phyloP scores from a whole-genome alignment of 2,329 filamentous ascomycete species.

The Seiridium unicorne region DNA sequence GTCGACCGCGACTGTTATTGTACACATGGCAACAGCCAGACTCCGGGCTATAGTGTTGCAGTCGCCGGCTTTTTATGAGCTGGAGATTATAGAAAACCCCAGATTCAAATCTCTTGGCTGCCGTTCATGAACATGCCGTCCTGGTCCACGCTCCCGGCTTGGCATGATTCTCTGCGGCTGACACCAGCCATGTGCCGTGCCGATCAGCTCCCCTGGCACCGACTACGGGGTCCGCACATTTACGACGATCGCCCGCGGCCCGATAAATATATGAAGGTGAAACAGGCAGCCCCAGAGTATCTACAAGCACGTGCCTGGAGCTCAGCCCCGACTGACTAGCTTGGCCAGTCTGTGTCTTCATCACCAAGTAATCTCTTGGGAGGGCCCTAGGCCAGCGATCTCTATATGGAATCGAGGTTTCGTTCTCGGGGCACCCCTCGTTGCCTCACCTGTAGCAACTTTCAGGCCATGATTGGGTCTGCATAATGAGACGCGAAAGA shows the following conservation, averaged over 20 bases:
- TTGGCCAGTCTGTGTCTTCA: not conserved
- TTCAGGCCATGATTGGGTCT: not conserved
- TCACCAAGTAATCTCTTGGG: too few relatives aligned
- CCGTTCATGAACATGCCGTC: not conserved
- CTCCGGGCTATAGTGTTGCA: too few relatives aligned
- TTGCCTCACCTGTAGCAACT: not conserved
- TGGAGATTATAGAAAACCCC: too few relatives aligned
- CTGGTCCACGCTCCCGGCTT: constrained; percentile 2
- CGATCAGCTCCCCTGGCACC: not conserved
- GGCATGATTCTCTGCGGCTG: not conserved
- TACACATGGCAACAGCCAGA: too few relatives aligned
- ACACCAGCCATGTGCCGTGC: too few relatives aligned
- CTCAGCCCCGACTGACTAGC: not conserved
- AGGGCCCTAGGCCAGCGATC: too few relatives aligned
- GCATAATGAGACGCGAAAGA: constrained; percentile 1
- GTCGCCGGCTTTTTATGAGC: too few relatives aligned
- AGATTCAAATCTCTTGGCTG: not conserved
- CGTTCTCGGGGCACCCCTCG: not conserved
- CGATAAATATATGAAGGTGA: not conserved
- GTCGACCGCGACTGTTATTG: too few relatives aligned
- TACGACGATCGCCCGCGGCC: not conserved
- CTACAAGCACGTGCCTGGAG: not conserved
- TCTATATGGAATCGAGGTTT: too few relatives aligned
- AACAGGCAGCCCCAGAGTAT: not conserved
- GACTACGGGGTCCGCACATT: not conserved